Evolutionary conservation across 768 basidiomycete species (phyloP).

Genomic region (Tylopilus felleus): DNA sequence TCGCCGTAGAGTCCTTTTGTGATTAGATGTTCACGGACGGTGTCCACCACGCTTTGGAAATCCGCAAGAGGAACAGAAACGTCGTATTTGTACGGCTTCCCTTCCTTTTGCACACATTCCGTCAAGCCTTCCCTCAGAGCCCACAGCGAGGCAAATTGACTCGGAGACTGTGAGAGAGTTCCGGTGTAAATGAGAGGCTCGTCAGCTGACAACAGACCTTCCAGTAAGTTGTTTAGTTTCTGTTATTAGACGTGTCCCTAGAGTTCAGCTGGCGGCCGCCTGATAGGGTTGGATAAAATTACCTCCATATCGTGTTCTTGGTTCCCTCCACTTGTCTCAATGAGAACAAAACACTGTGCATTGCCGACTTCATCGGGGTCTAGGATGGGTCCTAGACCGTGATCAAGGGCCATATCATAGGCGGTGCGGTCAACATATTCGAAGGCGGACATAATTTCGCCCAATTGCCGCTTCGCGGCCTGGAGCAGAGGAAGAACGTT

Average conservation of each 20-base stretch:
- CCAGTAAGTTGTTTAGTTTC: slow-evolving; percentile 84
- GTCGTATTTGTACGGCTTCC: slow-evolving; percentile 96
- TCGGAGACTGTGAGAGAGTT: slow-evolving; percentile 84
- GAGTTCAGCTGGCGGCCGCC: slow-evolving; percentile 12
- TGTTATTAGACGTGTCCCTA: slow-evolving; percentile 30
- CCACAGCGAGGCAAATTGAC: slow-evolving; percentile 90
- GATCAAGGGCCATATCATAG: slow-evolving; percentile 79
- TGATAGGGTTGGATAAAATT: slow-evolving; percentile 12
- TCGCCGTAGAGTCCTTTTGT: slow-evolving; percentile 69
- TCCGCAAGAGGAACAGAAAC: slow-evolving; percentile 82
- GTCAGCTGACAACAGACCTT: slow-evolving; percentile 70
- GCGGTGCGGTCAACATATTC: slow-evolving; percentile 91
- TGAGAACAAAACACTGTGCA: slow-evolving; percentile 84
- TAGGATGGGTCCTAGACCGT: slow-evolving; percentile 76
- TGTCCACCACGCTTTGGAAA: slow-evolving; percentile 87
- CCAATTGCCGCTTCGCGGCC: slow-evolving; percentile 74
- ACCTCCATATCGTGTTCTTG: slow-evolving; percentile 94
- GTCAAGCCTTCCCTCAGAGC: slow-evolving; percentile 87
- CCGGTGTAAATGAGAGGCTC: slow-evolving; percentile 82
- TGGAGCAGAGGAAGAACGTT: slow-evolving; percentile 85
- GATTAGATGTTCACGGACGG: slow-evolving; percentile 66
- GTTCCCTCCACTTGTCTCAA: slow-evolving; percentile 92
- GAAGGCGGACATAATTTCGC: slow-evolving; percentile 96
- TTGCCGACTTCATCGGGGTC: slow-evolving; percentile 70
- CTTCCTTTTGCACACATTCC: slow-evolving; percentile 90